Evolutionary conservation across 305 asterid genomes (phyloP).

Genomic region (Ruellia speciosa): DNA sequence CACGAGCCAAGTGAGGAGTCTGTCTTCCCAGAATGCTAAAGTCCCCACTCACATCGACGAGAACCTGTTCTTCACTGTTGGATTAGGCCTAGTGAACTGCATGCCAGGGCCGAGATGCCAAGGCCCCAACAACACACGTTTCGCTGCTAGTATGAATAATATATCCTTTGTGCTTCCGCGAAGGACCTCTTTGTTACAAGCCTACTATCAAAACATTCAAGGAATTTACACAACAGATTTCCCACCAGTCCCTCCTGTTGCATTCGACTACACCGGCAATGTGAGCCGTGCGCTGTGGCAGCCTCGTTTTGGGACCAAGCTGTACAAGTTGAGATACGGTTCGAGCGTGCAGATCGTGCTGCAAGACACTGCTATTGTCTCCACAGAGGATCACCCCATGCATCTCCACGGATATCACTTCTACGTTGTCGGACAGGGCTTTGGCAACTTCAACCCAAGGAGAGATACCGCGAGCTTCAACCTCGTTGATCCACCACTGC

Average conservation of each 20-base stretch:
- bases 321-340: slow-evolving; percentile 56
- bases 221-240: slow-evolving; percentile 55
- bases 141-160: slow-evolving; percentile 75
- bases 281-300: slow-evolving; percentile 64
- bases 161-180: slow-evolving; percentile 55
- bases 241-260: slow-evolving; percentile 55
- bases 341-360: slow-evolving; percentile 57
- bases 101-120: slow-evolving; percentile 65
- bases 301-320: slow-evolving; percentile 49
- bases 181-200: slow-evolving; percentile 53
- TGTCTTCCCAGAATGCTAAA: slow-evolving; percentile 20
- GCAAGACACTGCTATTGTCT: slow-evolving; percentile 67
- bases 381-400: slow-evolving; percentile 69
- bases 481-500: slow-evolving; percentile 58
- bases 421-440: slow-evolving; percentile 65
- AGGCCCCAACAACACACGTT: slow-evolving; percentile 66
- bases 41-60: slow-evolving; percentile 50
- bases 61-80: slow-evolving; percentile 56
- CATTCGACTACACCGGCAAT: slow-evolving; percentile 63
- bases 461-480: slow-evolving; percentile 50
- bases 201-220: slow-evolving; percentile 44
- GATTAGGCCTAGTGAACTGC: slow-evolving; percentile 65
- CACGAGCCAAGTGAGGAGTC: slow-evolving; percentile 44
- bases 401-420: slow-evolving; percentile 84
- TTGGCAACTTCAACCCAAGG: slow-evolving; percentile 59